Evolutionary conservation across 2,329 filamentous ascomycete genomes (phyloP).

Genomic region (Phialemoniopsis sp.): DNA sequence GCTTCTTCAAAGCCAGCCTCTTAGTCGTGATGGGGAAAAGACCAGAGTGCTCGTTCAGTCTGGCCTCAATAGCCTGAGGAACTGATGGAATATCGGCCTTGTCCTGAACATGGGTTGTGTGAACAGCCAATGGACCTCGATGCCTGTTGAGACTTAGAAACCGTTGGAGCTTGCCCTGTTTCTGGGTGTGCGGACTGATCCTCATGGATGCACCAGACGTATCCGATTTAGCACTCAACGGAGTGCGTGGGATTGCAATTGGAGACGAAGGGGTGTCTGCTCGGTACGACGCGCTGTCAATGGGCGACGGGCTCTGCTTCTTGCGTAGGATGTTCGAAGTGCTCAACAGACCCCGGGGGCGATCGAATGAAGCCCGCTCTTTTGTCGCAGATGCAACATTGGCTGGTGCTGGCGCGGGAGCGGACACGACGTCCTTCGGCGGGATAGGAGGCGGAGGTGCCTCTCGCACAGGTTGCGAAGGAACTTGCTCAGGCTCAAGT

Average conservation of each 20-base stretch:
- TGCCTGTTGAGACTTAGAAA: constrained; percentile 30
- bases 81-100: constrained; percentile 26
- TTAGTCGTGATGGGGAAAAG: constrained; percentile 28
- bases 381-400: no score
- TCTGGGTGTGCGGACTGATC: constrained; percentile 22
- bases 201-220: constrained; percentile 23
- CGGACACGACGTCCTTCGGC: constrained; percentile 22
- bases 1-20: constrained; percentile 28
- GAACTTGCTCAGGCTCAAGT: not conserved
- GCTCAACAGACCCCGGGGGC: not conserved
- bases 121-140: constrained; percentile 21
- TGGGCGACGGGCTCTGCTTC: constrained; percentile 14
- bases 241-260: constrained; percentile 18
- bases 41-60: constrained; percentile 26
- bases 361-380: constrained; percentile 1
- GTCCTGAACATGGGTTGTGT: constrained; percentile 25
- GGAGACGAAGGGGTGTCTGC: constrained; percentile 12
- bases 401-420: no score
- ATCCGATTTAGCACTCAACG: constrained; percentile 18
- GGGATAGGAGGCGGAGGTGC: constrained; percentile 27
- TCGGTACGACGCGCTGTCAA: constrained; percentile 9
- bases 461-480: constrained; percentile 10
- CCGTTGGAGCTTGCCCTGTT: constrained; percentile 31
- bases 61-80: constrained; percentile 27
- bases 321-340: constrained; percentile 6